Evolutionary conservation across 768 basidiomycete species (phyloP), one percentile per base, ranked within the genome.

Genomic region (Suillus bovinus): DNA sequence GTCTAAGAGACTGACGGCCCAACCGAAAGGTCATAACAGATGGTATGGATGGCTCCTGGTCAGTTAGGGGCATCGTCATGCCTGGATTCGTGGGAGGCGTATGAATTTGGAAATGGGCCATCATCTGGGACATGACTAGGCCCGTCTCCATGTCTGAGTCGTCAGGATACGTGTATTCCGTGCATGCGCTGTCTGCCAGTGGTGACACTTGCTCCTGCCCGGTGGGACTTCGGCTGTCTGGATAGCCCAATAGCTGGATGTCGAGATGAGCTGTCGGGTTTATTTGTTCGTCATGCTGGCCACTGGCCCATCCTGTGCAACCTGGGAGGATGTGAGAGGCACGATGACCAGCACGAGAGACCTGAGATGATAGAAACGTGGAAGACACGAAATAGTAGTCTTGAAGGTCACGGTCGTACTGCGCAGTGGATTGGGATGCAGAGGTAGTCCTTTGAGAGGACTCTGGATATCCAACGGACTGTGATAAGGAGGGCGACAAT

Each of bases 401-500:
- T 22, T 67, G 62, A 4, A 64, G 50, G 53, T 59, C 71, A 4
- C 64, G 50, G 53, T 59, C 71, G 13, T 56, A 24, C 34, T 60
- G 55, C 22, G 55, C 73, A 63, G 50, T 64, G 1, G 67, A 60
- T 56, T 66, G 58, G 38, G 61, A 53, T 60, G 67, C 60, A 3
- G 74, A 70, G 2, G 71, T 70, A 33, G 75, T 68, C 31, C 74
- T 69, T 34, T 76, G 74, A 3, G 74, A 72, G 0, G 74, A 74
- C 49, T 71, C 72, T 2, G 74, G 74, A 54, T 73, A 76, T 0
- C 36, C 61, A 1, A 68, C 60, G 38, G 59, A 42, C 17, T 63
- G 56, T 20, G 39, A 50, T n/a, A 65, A 58, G 55, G 65, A 66
- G 27, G 64, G 55, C 10, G 58, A 41, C 61, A 50, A 56, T 24